These are phyloP conservation scores for Berkeleyomyces basicola DNA, from an alignment of 2,329 filamentous ascomycete genomes.

Conservation along the genomic window DNA sequence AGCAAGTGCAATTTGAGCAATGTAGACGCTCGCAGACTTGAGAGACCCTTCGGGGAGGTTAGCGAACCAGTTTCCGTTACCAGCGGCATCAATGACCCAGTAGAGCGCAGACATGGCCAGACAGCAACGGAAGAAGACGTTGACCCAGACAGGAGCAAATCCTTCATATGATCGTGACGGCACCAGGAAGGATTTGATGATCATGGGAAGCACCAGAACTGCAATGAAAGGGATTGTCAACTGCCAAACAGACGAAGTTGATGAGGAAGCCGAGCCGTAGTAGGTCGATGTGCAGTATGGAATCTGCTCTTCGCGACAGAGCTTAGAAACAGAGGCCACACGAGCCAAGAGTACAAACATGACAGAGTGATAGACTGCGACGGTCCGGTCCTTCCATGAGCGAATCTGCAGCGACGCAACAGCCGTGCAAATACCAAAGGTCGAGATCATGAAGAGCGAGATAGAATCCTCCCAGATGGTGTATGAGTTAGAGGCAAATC, in stretches of 20 bases:
- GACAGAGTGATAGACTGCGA: slow-evolving; percentile 72
- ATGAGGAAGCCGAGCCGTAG: slow-evolving; percentile 80
- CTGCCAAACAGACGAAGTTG: slow-evolving; percentile 85
- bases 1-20: slow-evolving; percentile 67
- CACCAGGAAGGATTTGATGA: slow-evolving; percentile 64
- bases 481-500: slow-evolving; percentile 94
- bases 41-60: slow-evolving; percentile 40
- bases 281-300: slow-evolving; percentile 91
- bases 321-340: slow-evolving; percentile 68
- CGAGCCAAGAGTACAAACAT: slow-evolving; percentile 67
- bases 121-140: slow-evolving; percentile 58
- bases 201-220: slow-evolving; percentile 51
- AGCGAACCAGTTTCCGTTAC: slow-evolving; percentile 68
- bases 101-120: slow-evolving; percentile 63
- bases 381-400: slow-evolving; percentile 46
- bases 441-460: slow-evolving; percentile 74
- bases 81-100: slow-evolving; percentile 80
- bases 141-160: slow-evolving; percentile 70
- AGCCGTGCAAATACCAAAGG: slow-evolving; percentile 64
- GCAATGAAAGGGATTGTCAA: slow-evolving; percentile 63
- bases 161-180: slow-evolving; percentile 80
- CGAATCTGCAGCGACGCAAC: slow-evolving; percentile 60
- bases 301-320: slow-evolving; percentile 97
- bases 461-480: slow-evolving; percentile 98
- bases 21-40: slow-evolving; percentile 56